phyloP scores from a whole-genome alignment of 2,329 filamentous ascomycete genomes.

The Pseudogymnoascus sp. region DNA sequence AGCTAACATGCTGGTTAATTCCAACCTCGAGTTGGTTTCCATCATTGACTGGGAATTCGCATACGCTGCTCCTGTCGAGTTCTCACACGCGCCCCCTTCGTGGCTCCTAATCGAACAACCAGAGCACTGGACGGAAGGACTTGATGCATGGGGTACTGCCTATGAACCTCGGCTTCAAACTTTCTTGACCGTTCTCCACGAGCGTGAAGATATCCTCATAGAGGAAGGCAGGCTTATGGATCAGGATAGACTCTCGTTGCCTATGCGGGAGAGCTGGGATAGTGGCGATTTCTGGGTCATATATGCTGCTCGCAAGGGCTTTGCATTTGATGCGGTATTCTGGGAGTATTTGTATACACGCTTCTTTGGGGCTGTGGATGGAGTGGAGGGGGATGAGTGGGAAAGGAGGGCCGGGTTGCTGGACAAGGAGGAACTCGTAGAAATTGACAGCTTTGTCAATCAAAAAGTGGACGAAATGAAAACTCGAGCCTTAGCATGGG shows the following conservation, averaged over 20 bases:
- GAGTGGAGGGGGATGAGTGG: background rate
- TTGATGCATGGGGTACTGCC: constrained; percentile 9
- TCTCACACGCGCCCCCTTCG: constrained; percentile 17
- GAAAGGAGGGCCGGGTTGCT: background rate
- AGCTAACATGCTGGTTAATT: constrained; percentile 17
- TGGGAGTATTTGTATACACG: constrained; percentile 12
- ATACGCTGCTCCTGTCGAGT: constrained; percentile 17
- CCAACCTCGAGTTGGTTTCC: constrained; percentile 14
- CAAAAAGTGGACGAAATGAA: background rate
- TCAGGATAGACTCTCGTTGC: constrained; percentile 12
- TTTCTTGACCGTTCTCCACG: background rate
- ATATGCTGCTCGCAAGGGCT: constrained; percentile 18
- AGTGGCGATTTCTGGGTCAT: constrained; percentile 21
- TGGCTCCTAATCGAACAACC: constrained; percentile 18
- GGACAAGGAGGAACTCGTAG: background rate
- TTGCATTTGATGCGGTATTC: constrained; percentile 18
- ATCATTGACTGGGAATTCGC: constrained; percentile 20
- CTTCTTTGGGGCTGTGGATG: background rate
- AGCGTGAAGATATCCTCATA: constrained; percentile 10
- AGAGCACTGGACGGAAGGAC: constrained; percentile 16
- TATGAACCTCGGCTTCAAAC: constrained; percentile 11
- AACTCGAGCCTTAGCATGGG: background rate
- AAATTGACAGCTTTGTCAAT: background rate
- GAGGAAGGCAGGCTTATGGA: background rate
- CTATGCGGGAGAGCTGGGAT: constrained; percentile 20